These are phyloP conservation scores for Stachybotrys chlorohalonatus DNA, from an alignment of 2,329 filamentous ascomycete species.

Conservation along the genomic window DNA sequence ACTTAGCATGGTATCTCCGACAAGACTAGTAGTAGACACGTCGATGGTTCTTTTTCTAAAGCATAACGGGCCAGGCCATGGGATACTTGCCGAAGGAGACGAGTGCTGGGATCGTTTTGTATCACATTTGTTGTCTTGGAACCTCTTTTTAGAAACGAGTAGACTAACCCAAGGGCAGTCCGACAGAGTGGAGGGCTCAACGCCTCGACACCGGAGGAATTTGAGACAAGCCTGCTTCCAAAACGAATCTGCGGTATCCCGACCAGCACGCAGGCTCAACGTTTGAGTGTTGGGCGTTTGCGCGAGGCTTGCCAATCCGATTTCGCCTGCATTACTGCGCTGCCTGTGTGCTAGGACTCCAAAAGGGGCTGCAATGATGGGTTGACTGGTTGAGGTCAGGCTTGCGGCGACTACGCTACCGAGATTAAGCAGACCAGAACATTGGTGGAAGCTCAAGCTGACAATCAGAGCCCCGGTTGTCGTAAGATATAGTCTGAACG, in stretches of 20 bases:
- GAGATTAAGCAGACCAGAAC: slow-evolving; percentile 36
- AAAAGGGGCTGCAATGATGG: slow-evolving; percentile 46
- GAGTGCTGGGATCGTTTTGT: slow-evolving; percentile 27
- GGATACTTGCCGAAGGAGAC: slow-evolving; percentile 30
- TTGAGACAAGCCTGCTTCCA: slow-evolving; percentile 44
- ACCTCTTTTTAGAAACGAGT: slow-evolving; percentile 35
- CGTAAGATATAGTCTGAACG: slow-evolving; percentile 45
- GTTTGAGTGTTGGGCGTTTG: slow-evolving; percentile 46
- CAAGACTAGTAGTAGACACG: slow-evolving; percentile 25
- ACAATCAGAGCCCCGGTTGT: slow-evolving; percentile 46
- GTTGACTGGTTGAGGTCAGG: slow-evolving; percentile 29
- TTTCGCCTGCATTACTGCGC: slow-evolving; percentile 6
- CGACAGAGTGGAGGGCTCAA: slow-evolving; percentile 32
- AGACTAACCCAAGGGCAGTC: slow-evolving; percentile 43
- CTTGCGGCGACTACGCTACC: slow-evolving; percentile 32
- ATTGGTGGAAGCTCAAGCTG: slow-evolving; percentile 36
- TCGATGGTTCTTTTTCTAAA: slow-evolving; percentile 39
- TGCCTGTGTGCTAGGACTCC: slow-evolving; percentile 29
- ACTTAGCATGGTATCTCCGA: slow-evolving; percentile 28
- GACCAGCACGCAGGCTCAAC: slow-evolving; percentile 29
- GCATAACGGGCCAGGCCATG: slow-evolving; percentile 46
- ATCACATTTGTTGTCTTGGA: slow-evolving; percentile 31
- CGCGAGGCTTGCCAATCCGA: slow-evolving; percentile 25
- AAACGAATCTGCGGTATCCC: slow-evolving; percentile 29
- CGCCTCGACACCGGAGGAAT: slow-evolving; percentile 40